Evolutionary conservation across 2,329 filamentous ascomycete species (phyloP).

Genomic region (Sclerotinia trifoliorum): DNA sequence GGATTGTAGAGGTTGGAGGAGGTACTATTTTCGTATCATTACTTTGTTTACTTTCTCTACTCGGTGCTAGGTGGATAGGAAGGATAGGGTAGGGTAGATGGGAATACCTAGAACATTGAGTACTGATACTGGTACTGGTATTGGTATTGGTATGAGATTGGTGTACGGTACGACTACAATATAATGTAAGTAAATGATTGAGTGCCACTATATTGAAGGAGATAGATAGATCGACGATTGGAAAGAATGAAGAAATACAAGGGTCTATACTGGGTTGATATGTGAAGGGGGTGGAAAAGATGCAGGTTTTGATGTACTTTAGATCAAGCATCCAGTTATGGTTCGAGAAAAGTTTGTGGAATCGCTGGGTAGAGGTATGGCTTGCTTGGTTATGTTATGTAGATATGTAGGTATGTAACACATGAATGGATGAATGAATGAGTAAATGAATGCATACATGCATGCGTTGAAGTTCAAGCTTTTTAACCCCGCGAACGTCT

Average conservation of each 20-base stretch:
- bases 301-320: background rate
- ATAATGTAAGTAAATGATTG: too few relatives aligned
- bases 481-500: conserved; percentile 2
- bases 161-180: too few relatives aligned
- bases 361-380: too few relatives aligned
- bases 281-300: background rate
- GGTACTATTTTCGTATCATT: background rate
- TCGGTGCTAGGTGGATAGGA: background rate
- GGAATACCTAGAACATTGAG: too few relatives aligned
- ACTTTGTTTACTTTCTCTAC: background rate
- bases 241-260: background rate
- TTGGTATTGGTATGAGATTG: too few relatives aligned
- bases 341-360: background rate
- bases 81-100: too few relatives aligned
- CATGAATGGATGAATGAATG: too few relatives aligned
- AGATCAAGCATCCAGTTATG: background rate
- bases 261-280: background rate
- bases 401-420: background rate
- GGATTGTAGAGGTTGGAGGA: too few relatives aligned
- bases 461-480: too few relatives aligned
- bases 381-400: too few relatives aligned
- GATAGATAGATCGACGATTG: background rate
- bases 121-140: too few relatives aligned
- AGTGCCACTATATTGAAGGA: background rate
- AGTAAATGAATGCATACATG: too few relatives aligned